Evolutionary conservation across 2,329 filamentous ascomycete species (phyloP).

Genomic region (Diaporthe humulicola): DNA sequence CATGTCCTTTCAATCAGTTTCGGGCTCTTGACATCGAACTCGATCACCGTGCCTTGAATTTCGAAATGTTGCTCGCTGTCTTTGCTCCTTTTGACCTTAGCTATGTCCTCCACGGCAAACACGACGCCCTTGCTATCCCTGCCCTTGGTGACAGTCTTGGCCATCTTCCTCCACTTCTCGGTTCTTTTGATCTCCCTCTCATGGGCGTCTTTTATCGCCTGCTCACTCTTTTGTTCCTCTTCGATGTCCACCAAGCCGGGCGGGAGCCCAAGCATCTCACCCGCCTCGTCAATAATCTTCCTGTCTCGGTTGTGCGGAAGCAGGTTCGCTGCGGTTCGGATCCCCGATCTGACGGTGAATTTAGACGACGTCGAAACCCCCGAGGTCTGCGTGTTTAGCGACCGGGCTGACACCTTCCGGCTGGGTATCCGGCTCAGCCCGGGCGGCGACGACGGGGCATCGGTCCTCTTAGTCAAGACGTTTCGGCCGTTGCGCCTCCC

Average conservation of each 20-base stretch:
- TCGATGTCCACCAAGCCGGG: conserved; percentile 68
- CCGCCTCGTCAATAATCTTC: conserved; percentile 73
- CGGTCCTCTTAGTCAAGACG: conserved; percentile 57
- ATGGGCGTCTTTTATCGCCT: conserved; percentile 67
- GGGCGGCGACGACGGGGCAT: conserved; percentile 50
- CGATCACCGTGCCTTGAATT: conserved; percentile 73
- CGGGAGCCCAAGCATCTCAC: conserved; percentile 74
- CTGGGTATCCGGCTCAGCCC: conserved; percentile 61
- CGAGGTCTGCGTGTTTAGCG: conserved; percentile 69
- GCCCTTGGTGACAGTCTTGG: conserved; percentile 66
- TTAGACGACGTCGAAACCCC: conserved; percentile 64
- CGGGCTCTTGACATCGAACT: conserved; percentile 86
- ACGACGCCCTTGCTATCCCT: conserved; percentile 69
- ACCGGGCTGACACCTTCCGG: conserved; percentile 69
- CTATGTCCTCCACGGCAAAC: conserved; percentile 81
- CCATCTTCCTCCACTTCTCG: conserved; percentile 78
- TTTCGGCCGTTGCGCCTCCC: conserved; percentile 62
- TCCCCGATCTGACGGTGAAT: conserved; percentile 66
- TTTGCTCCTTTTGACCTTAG: conserved; percentile 66
- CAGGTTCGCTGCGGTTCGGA: conserved; percentile 70
- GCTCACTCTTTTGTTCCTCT: conserved; percentile 68
- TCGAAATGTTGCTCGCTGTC: conserved; percentile 72
- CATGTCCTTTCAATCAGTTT: conserved; percentile 92
- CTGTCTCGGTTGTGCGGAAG: conserved; percentile 73
- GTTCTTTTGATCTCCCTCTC: conserved; percentile 73